Conservation (phyloP, 2,329 filamentous ascomycete genomes). For the Fusarium chlamydosporum region DNA sequence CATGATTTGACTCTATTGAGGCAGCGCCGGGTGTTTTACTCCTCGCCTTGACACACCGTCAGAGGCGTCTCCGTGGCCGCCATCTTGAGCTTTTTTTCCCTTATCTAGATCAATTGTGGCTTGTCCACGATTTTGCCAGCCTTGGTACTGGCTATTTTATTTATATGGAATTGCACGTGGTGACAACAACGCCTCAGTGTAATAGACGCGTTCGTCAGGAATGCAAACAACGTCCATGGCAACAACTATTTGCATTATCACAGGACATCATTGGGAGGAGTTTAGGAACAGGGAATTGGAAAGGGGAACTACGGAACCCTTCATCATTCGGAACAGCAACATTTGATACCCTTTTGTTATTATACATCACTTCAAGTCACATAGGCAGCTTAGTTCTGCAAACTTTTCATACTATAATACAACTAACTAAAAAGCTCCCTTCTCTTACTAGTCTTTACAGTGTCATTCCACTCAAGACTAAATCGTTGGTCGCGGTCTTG, state of each 20-base stretch:
- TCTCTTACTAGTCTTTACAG: constrained; percentile 6
- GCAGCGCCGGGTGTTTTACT: neutral
- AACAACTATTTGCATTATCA: neutral
- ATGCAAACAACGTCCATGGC: neutral
- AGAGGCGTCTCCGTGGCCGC: constrained; percentile 12
- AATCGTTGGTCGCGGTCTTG: constrained; percentile 8
- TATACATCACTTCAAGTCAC: neutral
- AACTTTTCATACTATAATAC: neutral
- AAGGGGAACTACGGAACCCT: constrained; percentile 24
- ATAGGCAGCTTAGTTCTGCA: neutral
- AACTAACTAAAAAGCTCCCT: neutral
- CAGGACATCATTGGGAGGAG: constrained; percentile 27
- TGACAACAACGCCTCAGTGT: neutral
- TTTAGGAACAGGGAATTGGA: constrained; percentile 14
- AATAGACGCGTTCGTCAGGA: neutral
- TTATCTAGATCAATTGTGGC: neutral
- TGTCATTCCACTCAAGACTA: constrained; percentile 15
- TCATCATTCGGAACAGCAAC: constrained; percentile 8
- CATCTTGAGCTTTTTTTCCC: neutral
- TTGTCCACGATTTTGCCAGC: neutral
- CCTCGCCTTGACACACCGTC: neutral
- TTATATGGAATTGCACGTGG: neutral
- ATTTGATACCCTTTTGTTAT: constrained; percentile 34
- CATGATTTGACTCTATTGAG: neutral
- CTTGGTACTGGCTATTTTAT: neutral